Base-by-base conservation (phyloP, 306 rosid species). In the Malus orientalis region DNA sequence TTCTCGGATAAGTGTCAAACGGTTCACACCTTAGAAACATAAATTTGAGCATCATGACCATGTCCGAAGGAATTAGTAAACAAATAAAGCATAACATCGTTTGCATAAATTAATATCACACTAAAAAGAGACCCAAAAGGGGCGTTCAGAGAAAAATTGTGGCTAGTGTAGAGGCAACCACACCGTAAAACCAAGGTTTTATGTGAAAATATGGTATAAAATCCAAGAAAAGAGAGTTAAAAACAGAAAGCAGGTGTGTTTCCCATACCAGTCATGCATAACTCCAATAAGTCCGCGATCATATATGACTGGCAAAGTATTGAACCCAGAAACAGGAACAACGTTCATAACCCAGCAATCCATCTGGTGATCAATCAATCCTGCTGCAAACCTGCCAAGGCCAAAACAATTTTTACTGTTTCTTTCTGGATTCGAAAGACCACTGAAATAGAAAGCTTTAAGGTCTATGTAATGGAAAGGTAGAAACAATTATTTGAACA, bases 221-320 rank as follows among this genome's bases (percentile, higher is more conserved):
- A 14, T 10, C 19, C 8, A 27, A 38, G 61, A 25, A 13, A 36
- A 70, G 57, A 67, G 67, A 15, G 38, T 55, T n/a, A 64, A 42
- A 77, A 74, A 64, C 71, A 71, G 14, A 63, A 29, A 23, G 36
- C 10, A 55, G 53, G 71, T 69, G 58, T 55, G 29, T 14, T 68
- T 70, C 47, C 65, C 88, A n/a, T 90, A 94, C 98, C 98, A 94
- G 74, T 94, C 97, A 76, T 94, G 98, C 88, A 84, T 81, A 74
- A 91, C 91, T 73, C 98, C 98, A 54, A 90, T 79, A 66, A 89
- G 91, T 74, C 98, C 98, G 20, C 95, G 96, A 78, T 94, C 98
- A 79, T 90, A 91, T 74, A 91, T 71, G 62, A 89, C 94, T 44
- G 97, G 97, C 85, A 94, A 82, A 59, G 96, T 91, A 72, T 94